Evolutionary conservation across 1,284 basidiomycete species (phyloP), one percentile per base, ranked within the genome.

Genomic region (Cryptococcus deneoformans): DNA sequence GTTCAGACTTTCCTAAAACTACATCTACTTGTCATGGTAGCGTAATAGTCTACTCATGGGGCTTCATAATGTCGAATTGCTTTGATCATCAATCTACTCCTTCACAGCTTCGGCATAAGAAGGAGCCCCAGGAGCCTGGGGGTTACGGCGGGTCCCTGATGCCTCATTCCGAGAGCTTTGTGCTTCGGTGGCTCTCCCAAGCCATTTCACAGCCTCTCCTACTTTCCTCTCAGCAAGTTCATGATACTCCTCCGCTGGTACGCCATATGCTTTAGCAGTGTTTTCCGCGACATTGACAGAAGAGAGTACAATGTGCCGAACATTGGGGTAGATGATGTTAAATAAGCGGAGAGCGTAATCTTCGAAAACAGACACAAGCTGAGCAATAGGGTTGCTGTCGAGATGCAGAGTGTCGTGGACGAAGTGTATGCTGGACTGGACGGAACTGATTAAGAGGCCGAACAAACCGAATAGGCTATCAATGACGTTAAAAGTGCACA

Each of bases 161-260:
- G 43, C 12, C 8, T n/a, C 8, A 9, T 24, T 44, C 14, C n/a
- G 3, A n/a, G n/a, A n/a, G 8, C n/a, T 24, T 44, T 12, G 9
- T 9, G n/a, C n/a, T 6, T 5, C 8, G 43, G 12, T 24, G 14
- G 14, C 43, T n/a, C 40, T 54, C 29, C 46, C 52, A 24, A 59
- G 61, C 54, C 56, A 59, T 46, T 29, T 47, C 14, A 29, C 29
- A 7, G 36, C 29, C 24, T 35, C 16, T 2, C 46, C 34, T 14
- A 47, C 34, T 14, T 34, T 24, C 34, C 46, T 47, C 24, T 29
- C 46, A 10, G 20, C 46, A 12, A 34, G 9, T 29, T 20, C 14
- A 12, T 47, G 24, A 14, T 65, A 63, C 29, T 64, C 54, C 10
- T 68, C 66, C 9, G 68, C 61, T 4, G 69, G 66, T 42, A 70